These are phyloP conservation scores for Mycocentrospora acerina DNA, from an alignment of 2,329 filamentous ascomycete genomes.

Conservation along the genomic window DNA sequence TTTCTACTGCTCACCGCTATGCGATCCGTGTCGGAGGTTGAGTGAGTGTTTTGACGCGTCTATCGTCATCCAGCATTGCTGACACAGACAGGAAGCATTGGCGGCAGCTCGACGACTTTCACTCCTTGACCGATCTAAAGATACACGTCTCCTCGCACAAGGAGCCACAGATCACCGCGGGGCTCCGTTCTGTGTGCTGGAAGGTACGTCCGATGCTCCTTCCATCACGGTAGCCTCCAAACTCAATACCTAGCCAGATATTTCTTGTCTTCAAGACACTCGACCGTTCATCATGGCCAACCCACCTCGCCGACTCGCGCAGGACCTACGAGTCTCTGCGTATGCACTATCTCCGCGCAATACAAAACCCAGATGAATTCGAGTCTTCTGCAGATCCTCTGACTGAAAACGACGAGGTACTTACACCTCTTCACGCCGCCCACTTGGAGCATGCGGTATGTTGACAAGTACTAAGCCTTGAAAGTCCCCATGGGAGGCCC, in stretches of 20 bases:
- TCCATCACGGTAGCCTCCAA: background rate
- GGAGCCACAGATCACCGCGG: constrained; percentile 52
- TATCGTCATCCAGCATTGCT: constrained; percentile 7
- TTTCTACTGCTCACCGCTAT: constrained; percentile 19
- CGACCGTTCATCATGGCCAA: constrained; percentile 67
- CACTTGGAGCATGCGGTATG: constrained; percentile 24
- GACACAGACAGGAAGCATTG: constrained; percentile 35
- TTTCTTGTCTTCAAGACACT: constrained; percentile 77
- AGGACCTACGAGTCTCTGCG: constrained; percentile 71
- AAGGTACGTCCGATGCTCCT: constrained; percentile 59
- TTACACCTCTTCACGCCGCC: constrained; percentile 16
- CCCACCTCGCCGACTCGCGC: constrained; percentile 67
- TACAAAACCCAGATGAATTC: constrained; percentile 81
- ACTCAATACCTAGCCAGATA: constrained; percentile 53
- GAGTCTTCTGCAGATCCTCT: constrained; percentile 77
- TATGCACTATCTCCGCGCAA: constrained; percentile 75
- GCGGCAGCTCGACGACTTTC: constrained; percentile 39
- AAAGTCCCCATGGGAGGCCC: constrained; percentile 88
- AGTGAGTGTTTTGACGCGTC: constrained; percentile 21
- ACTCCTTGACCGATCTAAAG: constrained; percentile 41
- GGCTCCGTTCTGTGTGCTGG: constrained; percentile 87
- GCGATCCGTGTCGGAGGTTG: constrained; percentile 36
- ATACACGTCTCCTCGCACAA: constrained; percentile 40
- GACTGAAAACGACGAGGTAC: constrained; percentile 74
- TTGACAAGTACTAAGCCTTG: constrained; percentile 53